These are phyloP conservation scores for Sistotremastrum niveocremeum DNA, from an alignment of 768 basidiomycete species.

Conservation along the genomic window DNA sequence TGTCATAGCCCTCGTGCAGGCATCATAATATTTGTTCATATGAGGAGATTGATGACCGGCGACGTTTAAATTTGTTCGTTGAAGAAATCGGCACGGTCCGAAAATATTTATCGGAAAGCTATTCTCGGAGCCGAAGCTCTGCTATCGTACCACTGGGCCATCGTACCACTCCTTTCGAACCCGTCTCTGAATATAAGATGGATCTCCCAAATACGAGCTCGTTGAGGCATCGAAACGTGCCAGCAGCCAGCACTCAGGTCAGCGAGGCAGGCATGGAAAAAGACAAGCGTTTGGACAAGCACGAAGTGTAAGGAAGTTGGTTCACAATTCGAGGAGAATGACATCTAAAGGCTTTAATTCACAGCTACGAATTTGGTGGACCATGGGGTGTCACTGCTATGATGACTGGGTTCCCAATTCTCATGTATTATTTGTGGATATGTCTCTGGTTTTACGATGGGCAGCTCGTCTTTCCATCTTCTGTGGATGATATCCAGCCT, in stretches of 20 bases:
- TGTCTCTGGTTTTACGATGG: constrained; percentile 96
- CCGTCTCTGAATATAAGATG: no score
- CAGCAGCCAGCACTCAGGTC: not conserved
- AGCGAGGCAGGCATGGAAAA: constrained; percentile 62
- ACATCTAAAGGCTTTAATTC: not conserved
- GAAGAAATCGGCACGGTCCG: no score
- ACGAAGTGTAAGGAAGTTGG: constrained; percentile 33
- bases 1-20: no score
- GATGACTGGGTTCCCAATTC: constrained; percentile 84
- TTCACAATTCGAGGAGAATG: constrained; percentile 1
- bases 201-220: no score
- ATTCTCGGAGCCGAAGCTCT: no score
- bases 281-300: constrained; percentile 63
- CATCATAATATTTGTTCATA: no score
- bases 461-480: constrained; percentile 53
- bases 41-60: no score
- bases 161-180: no score
- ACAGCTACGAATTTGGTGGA: constrained; percentile 92
- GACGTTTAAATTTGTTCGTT: no score
- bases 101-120: no score
- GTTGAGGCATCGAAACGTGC: constrained; percentile 1
- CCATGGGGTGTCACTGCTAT: constrained; percentile 84
- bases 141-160: no score
- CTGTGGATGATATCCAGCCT: constrained; percentile 56
- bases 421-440: constrained; percentile 99